Base-by-base conservation (phyloP, 2,329 filamentous ascomycete species). In the Keithomyces neogunnii region DNA sequence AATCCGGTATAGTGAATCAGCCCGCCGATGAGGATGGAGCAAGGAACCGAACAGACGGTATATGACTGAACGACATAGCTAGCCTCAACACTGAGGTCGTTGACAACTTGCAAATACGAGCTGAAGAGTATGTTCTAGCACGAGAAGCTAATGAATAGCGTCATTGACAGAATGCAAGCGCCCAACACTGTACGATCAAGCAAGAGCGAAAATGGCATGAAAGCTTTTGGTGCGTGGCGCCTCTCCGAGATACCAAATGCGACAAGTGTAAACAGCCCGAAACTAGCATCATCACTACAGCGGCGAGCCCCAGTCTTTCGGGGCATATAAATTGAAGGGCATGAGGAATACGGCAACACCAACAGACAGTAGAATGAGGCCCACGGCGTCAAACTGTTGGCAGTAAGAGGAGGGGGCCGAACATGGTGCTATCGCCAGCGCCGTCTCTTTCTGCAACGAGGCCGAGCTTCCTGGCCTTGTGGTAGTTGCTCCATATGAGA, bases 271-370 rank as follows among this genome's bases (percentile, higher is more conserved):
- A 54, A n/a, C 75, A 66, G 1, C 85, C 84, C 28, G 86, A 57
- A 3, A 80, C 70, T 39, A 74, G 69, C 77, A 83, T 80, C 9
- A 69, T 64, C 47, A 82, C 72, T 55, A 82, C 78, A 48, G 72
- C 68, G 38, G 67, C 66, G 73, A 75, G 32, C 63, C 60, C 76
- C 76, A 81, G 2, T 70, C 71, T 44, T 73, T 60, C 30, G 69
- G 59, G 3, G 62, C 56, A 32, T 71, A 70, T 8, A 86, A 68
- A 2, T 74, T 83, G 62, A 86, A 78, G 0, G 84, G 82, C 1
- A 87, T 71, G 10, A 84, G 64, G 57, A 84, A 77, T n/a, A 82
- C 62, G 1, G 73, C 69, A 46, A 81, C 71, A 1, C 77, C 80
- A 3, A 66, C 66, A 31, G 73, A 70, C 57, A 82, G 66, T 2